Percentiles rank a stretch among this genome's conserved stretches.
Conservation (phyloP, 352 stramenopile genomes). For the Globisporangium rhizosaccharum region DNA sequence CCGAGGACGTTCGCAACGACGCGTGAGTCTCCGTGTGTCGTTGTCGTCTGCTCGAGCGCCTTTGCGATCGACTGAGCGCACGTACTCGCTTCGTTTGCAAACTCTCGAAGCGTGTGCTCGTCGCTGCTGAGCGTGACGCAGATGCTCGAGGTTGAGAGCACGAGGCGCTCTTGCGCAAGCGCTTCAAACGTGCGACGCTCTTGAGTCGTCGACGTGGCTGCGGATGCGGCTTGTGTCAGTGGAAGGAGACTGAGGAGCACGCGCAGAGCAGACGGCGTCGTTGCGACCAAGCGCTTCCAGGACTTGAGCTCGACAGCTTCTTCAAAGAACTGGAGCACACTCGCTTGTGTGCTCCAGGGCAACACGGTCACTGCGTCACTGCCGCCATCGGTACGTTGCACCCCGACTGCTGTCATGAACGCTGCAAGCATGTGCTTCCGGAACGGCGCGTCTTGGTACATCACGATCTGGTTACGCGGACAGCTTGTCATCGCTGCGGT, state of each 20-base stretch:
- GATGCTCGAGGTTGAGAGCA: slow-evolving; percentile 32
- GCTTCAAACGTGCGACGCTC: not conserved
- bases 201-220: not conserved
- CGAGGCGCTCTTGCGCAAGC: not conserved
- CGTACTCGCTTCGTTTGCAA: slow-evolving; percentile 5
- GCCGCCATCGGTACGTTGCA: not conserved
- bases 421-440: slow-evolving; percentile 18
- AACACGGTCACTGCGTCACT: not conserved
- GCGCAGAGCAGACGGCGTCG: slow-evolving; percentile 13
- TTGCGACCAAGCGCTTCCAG: slow-evolving; percentile 39
- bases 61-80: slow-evolving; percentile 18
- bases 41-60: slow-evolving; percentile 3
- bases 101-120: slow-evolving; percentile 18
- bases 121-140: slow-evolving; percentile 56
- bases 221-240: slow-evolving; percentile 8
- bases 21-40: not conserved
- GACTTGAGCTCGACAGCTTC: slow-evolving; percentile 48
- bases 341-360: slow-evolving; percentile 20
- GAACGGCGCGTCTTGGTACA: slow-evolving; percentile 36
- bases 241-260: slow-evolving; percentile 18
- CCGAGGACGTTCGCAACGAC: slow-evolving; percentile 39
- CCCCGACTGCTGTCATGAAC: not conserved
- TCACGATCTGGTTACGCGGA: slow-evolving; percentile 54
- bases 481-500: slow-evolving; percentile 26
- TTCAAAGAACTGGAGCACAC: slow-evolving; percentile 37